Evolutionary conservation across 495 filamentous ascomycete species (phyloP).

Genomic region (Arthonia radiata): DNA sequence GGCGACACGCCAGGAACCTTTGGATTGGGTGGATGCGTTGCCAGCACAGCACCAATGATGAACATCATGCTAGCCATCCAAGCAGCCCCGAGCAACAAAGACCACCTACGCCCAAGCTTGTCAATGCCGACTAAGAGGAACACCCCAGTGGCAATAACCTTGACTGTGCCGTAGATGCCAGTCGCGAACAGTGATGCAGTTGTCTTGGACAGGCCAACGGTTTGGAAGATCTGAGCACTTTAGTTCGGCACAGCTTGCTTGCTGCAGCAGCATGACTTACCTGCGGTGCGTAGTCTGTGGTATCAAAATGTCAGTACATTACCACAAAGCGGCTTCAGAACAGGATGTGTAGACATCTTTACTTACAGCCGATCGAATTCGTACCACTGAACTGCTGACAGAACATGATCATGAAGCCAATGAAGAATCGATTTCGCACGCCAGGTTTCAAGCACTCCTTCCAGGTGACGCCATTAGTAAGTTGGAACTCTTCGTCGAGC

Average conservation of each 20-base stretch:
- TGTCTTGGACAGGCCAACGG: slow-evolving; percentile 26
- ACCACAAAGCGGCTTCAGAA: slow-evolving; percentile 38
- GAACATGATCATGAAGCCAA: slow-evolving; percentile 23
- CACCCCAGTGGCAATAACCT: slow-evolving; percentile 26
- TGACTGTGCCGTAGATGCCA: slow-evolving; percentile 38
- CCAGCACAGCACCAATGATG: slow-evolving; percentile 3
- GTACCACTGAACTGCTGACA: slow-evolving; percentile 29
- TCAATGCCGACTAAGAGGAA: slow-evolving; percentile 52
- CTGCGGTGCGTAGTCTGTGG: slow-evolving; percentile 7
- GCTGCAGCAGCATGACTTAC: slow-evolving; percentile 5
- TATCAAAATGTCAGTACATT: slow-evolving; percentile 8
- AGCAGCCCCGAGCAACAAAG: slow-evolving; percentile 26
- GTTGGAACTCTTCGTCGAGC: slow-evolving; percentile 6
- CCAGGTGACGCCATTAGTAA: slow-evolving; percentile 1
- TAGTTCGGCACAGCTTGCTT: slow-evolving; percentile 15
- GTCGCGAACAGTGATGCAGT: slow-evolving; percentile 31
- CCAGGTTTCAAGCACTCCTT: slow-evolving; percentile 3
- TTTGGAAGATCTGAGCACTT: slow-evolving; percentile 21
- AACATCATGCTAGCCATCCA: slow-evolving; percentile 6
- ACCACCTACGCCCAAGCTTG: slow-evolving; percentile 41
- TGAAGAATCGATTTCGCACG: slow-evolving; percentile 15
- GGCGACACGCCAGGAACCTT: slow-evolving; percentile 1
- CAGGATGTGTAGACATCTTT: slow-evolving; percentile 19
- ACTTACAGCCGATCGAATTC: slow-evolving; percentile 19
- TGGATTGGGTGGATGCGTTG: slow-evolving; percentile 2